Percentiles rank a stretch among this genome's conserved stretches.
Evolutionary conservation across 106 monocot species (phyloP).

Genomic region (Posidonia australis): DNA sequence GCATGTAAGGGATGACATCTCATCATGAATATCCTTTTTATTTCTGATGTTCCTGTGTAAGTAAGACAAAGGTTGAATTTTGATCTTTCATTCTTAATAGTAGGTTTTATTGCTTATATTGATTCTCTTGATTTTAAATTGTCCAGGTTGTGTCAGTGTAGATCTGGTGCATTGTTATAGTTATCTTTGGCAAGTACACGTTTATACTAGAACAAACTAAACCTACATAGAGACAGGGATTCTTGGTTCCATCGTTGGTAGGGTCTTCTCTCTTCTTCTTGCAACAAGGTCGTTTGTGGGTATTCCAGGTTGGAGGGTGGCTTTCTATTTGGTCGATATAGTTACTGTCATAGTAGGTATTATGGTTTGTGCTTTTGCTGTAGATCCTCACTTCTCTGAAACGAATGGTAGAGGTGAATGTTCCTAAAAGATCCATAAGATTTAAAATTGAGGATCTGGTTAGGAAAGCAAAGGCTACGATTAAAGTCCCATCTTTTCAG

Average conservation of each 20-base stretch:
- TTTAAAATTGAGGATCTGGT: conserved; percentile 34
- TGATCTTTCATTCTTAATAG: too few species aligned
- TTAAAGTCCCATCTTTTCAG: conserved; percentile 74
- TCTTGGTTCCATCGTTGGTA: conserved; percentile 66
- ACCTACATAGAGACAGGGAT: too few species aligned
- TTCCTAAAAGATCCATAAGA: conserved; percentile 18
- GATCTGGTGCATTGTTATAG: too few species aligned
- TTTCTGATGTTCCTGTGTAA: too few species aligned
- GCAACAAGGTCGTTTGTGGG: conserved; percentile 66
- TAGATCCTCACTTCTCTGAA: conserved; percentile 47
- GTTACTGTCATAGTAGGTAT: conserved; percentile 66
- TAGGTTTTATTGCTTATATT: too few species aligned
- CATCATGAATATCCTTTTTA: too few species aligned
- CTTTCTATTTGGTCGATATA: conserved; percentile 63
- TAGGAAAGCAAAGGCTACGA: conserved; percentile 51
- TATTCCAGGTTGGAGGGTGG: conserved; percentile 77
- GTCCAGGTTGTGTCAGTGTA: too few species aligned
- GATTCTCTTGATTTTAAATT: too few species aligned
- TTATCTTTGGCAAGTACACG: too few species aligned
- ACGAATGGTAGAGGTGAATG: neutral
- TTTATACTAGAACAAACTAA: too few species aligned
- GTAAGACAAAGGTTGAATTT: too few species aligned
- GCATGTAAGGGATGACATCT: too few species aligned
- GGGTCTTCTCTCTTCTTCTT: conserved; percentile 51
- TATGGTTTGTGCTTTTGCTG: conserved; percentile 48